Evolutionary conservation across 139 green algal genomes (phyloP).

Genomic region (Yamagishiella unicocca): DNA sequence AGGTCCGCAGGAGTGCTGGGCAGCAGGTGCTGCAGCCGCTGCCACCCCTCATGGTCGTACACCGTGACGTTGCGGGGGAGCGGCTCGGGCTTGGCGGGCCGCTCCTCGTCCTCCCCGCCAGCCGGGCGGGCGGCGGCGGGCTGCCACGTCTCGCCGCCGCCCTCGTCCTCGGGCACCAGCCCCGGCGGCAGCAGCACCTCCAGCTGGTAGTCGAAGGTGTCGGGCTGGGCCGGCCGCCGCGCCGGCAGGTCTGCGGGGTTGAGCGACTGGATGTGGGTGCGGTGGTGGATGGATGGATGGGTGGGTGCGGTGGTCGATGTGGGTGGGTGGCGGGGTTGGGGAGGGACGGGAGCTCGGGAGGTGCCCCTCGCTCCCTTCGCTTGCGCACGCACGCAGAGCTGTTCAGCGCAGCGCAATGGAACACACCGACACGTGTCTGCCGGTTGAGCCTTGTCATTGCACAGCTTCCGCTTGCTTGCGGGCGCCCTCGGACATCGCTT

Average conservation of each 20-base stretch:
- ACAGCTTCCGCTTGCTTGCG: too few relatives aligned
- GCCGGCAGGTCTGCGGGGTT: neutral
- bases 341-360: neutral
- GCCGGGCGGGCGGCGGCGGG: neutral
- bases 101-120: neutral
- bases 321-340: neutral
- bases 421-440: neutral
- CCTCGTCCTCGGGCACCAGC: neutral
- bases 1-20: neutral
- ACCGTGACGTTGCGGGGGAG: neutral
- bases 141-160: too few relatives aligned
- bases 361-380: neutral
- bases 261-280: neutral
- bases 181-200: conserved; percentile 23
- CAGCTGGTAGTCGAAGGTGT: neutral
- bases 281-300: neutral
- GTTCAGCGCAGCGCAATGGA: neutral
- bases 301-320: neutral
- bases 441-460: too few relatives aligned
- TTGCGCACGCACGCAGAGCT: neutral
- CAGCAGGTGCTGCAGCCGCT: conserved; percentile 33
- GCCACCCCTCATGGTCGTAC: neutral
- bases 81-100: neutral
- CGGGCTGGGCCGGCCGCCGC: neutral
- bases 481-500: too few relatives aligned